Evolutionary conservation across 2,329 filamentous ascomycete species (phyloP), one percentile per base, ranked within the genome.

Genomic region (Shiraia sp.): DNA sequence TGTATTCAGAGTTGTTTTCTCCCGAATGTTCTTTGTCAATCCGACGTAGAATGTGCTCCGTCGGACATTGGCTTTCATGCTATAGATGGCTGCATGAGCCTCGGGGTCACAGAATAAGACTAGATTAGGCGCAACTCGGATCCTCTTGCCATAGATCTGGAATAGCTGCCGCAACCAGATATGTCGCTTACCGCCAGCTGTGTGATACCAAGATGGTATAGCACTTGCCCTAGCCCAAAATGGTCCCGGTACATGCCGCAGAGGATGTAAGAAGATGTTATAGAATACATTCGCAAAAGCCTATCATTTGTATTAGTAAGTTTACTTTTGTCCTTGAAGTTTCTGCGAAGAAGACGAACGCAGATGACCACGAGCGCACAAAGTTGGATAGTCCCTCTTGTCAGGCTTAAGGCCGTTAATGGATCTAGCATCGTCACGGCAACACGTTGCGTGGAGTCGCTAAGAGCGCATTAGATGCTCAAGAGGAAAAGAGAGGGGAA

Each of bases 131-230:
- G 32, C 35, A 4, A 31, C 35, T n/a, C 44, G 44, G 12, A 47
- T 39, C 24, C 26, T 42, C 12, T 39, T 39, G 14, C 40, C 40
- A 23, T 37, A 37, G 25, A 37, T 37, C 26, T 37, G 14, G 13
- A 30, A 30, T 29, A n/a, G 29, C 25, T 42, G 40, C 40, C 36
- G 43, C 4, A 47, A 25, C 51, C 51, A 55, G 12, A 52, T 35
- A 23, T 55, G 51, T 14, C 51, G 35, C 10, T 52, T 37, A 10
- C 51, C 42, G 12, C 31, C 22, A 19, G 2, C 22, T 1, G 39
- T 25, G 30, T 46, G 33, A 19, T 43, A 46, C 26, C 27, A 47
- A 2, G 47, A 49, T 6, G 42, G 42, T 4, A 40, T 30, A 2
- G 22, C 25, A 8, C 30, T 40, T 6, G 40, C 12, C 2, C 35